A percentile compares a stretch with the other conserved stretches of the same genome.
Evolutionary conservation across 441 rosid genomes (phyloP).

Genomic region (Pelargonium citronellum): DNA sequence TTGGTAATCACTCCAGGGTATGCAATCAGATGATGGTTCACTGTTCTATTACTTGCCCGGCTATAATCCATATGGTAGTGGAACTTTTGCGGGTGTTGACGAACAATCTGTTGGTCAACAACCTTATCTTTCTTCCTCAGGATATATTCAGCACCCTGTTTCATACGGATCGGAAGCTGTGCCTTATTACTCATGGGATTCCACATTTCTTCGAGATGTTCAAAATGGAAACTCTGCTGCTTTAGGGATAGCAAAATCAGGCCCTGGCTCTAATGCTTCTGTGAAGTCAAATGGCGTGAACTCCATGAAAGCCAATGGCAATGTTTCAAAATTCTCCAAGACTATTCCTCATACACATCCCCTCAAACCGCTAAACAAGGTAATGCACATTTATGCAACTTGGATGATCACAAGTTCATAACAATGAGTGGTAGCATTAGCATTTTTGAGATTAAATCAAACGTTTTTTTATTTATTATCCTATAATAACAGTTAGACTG

Average conservation of each 20-base stretch:
- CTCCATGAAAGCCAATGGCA: constrained; percentile 31
- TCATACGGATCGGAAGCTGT: constrained; percentile 6
- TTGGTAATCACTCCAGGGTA: constrained; percentile 34
- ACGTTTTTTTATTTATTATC: neutral
- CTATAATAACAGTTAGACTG: constrained; percentile 8
- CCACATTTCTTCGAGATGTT: neutral
- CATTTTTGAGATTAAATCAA: neutral
- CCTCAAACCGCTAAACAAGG: constrained; percentile 41
- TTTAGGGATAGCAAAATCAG: constrained; percentile 29
- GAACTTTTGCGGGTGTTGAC: constrained; percentile 35
- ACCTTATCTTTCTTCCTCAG: constrained; percentile 37
- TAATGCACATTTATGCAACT: constrained; percentile 15
- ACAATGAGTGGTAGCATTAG: neutral
- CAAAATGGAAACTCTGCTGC: constrained; percentile 13
- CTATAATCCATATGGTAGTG: constrained; percentile 40
- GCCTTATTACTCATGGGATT: constrained; percentile 5
- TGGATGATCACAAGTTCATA: neutral
- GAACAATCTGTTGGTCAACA: constrained; percentile 42
- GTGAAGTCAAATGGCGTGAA: constrained; percentile 26
- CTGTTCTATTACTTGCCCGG: constrained; percentile 42
- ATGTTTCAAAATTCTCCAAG: constrained; percentile 27
- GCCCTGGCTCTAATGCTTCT: constrained; percentile 18
- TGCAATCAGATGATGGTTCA: constrained; percentile 43
- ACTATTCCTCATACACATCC: constrained; percentile 26
- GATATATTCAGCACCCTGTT: constrained; percentile 34